Base-by-base conservation (phyloP, 1,284 basidiomycete genomes). In the Agaricales sp. region DNA sequence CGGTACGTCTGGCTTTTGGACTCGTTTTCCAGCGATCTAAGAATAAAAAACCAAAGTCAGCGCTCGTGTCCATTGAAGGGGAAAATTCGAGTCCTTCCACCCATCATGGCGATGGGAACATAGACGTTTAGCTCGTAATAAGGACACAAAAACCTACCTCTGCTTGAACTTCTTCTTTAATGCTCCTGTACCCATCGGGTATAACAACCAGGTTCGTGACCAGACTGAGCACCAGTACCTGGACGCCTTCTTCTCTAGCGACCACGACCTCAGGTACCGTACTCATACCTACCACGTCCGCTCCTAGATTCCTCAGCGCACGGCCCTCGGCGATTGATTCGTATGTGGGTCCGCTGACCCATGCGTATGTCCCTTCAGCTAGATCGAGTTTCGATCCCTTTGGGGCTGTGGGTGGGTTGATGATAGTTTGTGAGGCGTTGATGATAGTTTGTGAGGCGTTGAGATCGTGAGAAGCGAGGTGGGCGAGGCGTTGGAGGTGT, bases 261-360 rank as follows among this genome's bases (percentile, higher is more conserved):
- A 80, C 85, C 16, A 92, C 67, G n/a, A 92, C 87, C 66, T 92
- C 89, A 0, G 89, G 89, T n/a, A 92, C 77, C 0, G 90, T 92
- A 55, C 84, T 88, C 89, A 92, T 92, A 2, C 89, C 89, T 1
- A 92, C 88, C 4, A 90, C 84, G 57, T 90, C 87, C 2, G 80
- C 87, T 3, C 87, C 88, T 0, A 75, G 77, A n/a, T 64, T 64
- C 19, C 85, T 69, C 45, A 91, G 64, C 61, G 88, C 78, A 41
- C 78, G 68, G n/a, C 87, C 87, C 57, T 91, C 87, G 0, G 85
- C 86, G 1, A 85, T 78, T 0, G 85, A 86, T 65, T 92, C 90
- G 62, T 92, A 92, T 3, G 86, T 85, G 1, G 89, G 89, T 0
- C 87, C 87, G 21, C 78, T 74, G 37, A 92, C 90, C 84, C 88